Base-by-base conservation (phyloP, 805 yeast genomes). In the Kuraishia cidri region DNA sequence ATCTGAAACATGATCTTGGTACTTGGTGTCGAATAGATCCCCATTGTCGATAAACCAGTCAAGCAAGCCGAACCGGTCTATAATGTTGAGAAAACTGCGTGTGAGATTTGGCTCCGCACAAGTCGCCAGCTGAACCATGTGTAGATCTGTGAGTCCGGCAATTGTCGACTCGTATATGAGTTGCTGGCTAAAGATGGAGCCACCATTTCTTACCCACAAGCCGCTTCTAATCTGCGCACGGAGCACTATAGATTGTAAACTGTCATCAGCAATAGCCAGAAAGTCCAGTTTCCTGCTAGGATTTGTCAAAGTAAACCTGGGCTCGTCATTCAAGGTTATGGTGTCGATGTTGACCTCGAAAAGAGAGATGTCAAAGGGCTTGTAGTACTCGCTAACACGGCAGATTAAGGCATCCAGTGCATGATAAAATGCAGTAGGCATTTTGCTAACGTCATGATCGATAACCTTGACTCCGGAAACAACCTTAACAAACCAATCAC, bases 121-220 rank as follows among this genome's bases (percentile, higher is more conserved):
- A 1, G 64, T 48, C 1, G 66, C 60, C 5, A 68, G 34, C 45
- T 72, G 79, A 38, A 56, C 57, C 27, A 72, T 40, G 40, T 64
- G 71, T 7, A 72, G 36, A 35, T 68, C 73, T 30, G 71, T 63
- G 31, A 54, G 54, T 34, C 47, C 58, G 1, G 65, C 56, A 17
- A 50, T 39, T 5, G 56, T 44, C n/a, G 62, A 67, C 34, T 58
- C 58, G 40, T 76, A 75, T 11, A 67, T 54, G 1, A 66, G 48
- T 0, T 76, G 69, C 41, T 74, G 75, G 27, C 67, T 61, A 4
- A 72, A 51, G 2, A 66, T 70, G 5, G 70, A 62, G 33, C 60
- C 46, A 14, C 92, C 92, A 45, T 81, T 81, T 55, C 90, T 67
- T 3, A 81, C 69, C 92, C 92, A 81, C 39, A 71, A 73, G 1